Conservation (phyloP, 2,329 filamentous ascomycete species). For the Pyrenochaeta sp. region DNA sequence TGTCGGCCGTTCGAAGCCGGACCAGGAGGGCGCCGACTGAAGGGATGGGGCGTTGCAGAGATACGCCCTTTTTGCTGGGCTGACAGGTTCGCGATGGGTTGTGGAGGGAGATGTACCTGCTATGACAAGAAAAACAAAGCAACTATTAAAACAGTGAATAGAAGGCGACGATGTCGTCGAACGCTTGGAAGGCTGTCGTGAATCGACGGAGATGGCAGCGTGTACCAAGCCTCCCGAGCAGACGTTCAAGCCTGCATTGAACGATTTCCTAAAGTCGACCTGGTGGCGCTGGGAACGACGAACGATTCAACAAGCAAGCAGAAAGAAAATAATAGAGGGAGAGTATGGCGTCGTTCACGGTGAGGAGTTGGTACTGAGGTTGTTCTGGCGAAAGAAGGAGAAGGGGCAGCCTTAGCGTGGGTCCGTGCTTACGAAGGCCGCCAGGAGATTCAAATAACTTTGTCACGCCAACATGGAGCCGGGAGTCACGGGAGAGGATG, state of each 20-base stretch:
- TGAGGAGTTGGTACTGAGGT: constrained; percentile 31
- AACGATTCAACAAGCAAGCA: constrained; percentile 38
- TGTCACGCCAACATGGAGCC: background rate
- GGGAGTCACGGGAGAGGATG: no score
- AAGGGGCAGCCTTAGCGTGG: background rate
- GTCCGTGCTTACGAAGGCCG: background rate
- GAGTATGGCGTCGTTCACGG: constrained; percentile 33
- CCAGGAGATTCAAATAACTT: background rate
- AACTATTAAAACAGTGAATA: constrained; percentile 50
- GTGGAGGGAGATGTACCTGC: constrained; percentile 37
- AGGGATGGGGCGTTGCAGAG: constrained; percentile 23
- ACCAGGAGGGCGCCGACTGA: constrained; percentile 20
- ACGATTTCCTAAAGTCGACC: constrained; percentile 32
- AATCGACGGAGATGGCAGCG: constrained; percentile 51
- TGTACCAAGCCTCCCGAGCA: constrained; percentile 51
- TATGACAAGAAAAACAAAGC: constrained; percentile 35
- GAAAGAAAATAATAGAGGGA: constrained; percentile 47
- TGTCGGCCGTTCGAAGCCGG: constrained; percentile 17
- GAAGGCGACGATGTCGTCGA: constrained; percentile 44
- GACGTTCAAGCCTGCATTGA: constrained; percentile 51
- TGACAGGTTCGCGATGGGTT: constrained; percentile 12
- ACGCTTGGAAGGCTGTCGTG: constrained; percentile 49
- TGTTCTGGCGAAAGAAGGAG: constrained; percentile 26
- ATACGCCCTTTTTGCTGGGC: constrained; percentile 24
- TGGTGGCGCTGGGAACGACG: constrained; percentile 31